A percentile compares a stretch with the other conserved stretches of the same genome.
phyloP scores from a whole-genome alignment of 768 basidiomycete genomes.

The Cyathus striatus region DNA sequence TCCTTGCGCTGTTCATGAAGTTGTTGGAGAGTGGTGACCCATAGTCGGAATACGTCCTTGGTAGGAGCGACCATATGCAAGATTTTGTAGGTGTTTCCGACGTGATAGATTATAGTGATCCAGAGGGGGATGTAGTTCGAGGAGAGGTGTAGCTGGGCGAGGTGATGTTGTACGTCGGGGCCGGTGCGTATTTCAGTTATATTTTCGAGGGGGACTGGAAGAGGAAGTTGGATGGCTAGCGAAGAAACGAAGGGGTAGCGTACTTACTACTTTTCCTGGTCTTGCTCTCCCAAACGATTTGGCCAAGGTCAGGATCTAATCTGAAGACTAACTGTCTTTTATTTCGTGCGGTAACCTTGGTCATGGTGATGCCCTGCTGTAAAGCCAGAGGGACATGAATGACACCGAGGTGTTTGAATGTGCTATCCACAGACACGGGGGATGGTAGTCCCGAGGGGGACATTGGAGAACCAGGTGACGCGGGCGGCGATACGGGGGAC shows the following conservation, averaged over 20 bases:
- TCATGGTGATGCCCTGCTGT: conserved; percentile 62
- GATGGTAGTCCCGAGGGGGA: too few relatives aligned
- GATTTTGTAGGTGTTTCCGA: conserved; percentile 76
- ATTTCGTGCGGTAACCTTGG: conserved; percentile 75
- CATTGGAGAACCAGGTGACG: too few relatives aligned
- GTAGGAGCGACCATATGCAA: conserved; percentile 79
- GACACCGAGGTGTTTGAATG: too few relatives aligned
- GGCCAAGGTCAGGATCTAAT: conserved; percentile 73
- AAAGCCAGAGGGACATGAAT: conserved; percentile 34
- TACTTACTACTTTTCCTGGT: conserved; percentile 53
- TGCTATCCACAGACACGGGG: too few relatives aligned
- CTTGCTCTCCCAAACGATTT: conserved; percentile 68
- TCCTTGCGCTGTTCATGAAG: conserved; percentile 63
- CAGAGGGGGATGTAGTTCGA: conserved; percentile 63
- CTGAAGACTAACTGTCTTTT: conserved; percentile 63
- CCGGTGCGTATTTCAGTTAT: conserved; percentile 85
- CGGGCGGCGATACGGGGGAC: too few relatives aligned
- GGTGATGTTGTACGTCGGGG: conserved; percentile 64
- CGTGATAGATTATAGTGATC: conserved; percentile 83
- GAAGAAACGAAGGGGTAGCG: background rate
- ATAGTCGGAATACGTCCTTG: conserved; percentile 37
- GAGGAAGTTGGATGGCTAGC: conserved; percentile 2
- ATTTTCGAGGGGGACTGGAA: conserved; percentile 73
- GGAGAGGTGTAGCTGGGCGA: conserved; percentile 62
- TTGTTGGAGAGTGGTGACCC: conserved; percentile 57